Evolutionary conservation across 768 basidiomycete genomes (phyloP), one percentile per base, ranked within the genome.

Genomic region (Aureoboletus auriporus): DNA sequence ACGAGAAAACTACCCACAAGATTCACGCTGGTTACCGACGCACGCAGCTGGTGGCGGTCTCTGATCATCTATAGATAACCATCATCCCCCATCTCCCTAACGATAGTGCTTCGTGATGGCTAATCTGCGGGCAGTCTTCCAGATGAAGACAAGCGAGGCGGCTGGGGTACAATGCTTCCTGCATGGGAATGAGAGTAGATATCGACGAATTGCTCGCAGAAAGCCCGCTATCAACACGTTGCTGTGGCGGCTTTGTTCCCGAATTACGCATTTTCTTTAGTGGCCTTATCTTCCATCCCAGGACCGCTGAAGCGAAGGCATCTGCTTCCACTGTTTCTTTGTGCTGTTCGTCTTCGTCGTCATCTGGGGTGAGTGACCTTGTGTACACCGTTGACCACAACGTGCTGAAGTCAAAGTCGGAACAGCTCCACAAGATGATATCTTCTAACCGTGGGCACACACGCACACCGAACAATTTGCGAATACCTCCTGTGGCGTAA

Each of bases 391-490:
- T 59, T 12, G 56, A 68, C 45, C 67, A 64, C 46, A 78, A 57
- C 35, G 62, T 61, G 31, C 42, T 52, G 27, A 74, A 66, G 30
- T 68, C 59, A 48, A 79, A 59, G 57, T 78, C 75, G 43, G 63
- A 52, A 58, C 78, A 81, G 40, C 69, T 69, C 79, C 75, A 78
- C 48, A 81, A 69, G 34, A 72, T 68, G 30, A 80, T 63, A n/a
- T 74, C 70, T 57, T 76, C 75, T 39, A 81, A 66, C 33, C 70
- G 68, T 20, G 78, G 75, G 55, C 79, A 80, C 39, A 74, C 65
- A 47, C 73, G 76, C 52, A 77, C 74, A 39, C 68, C 71, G 49
- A 65, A 68, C 31, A 46, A 39, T 48, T 47, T 56, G 17, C 51
- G 49, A 42, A 47, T 29, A 16, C 57, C 56, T 48, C 54, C 47